Conservation (phyloP, 2,329 filamentous ascomycete species). For the Pestalotiopsis sp. region DNA sequence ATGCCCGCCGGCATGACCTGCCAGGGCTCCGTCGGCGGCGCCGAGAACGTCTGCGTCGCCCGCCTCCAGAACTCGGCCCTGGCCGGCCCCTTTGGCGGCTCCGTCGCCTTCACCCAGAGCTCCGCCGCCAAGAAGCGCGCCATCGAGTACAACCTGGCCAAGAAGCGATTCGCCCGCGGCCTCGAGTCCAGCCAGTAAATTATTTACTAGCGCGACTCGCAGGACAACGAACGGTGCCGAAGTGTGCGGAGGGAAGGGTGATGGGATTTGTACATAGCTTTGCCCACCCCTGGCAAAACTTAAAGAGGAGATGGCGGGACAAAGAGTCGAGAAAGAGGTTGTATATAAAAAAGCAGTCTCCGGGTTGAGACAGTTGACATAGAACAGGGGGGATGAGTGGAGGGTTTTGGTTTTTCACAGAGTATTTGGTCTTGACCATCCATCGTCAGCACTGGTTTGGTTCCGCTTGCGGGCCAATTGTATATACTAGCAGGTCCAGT, state of each 20-base stretch:
- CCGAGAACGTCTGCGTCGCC: constrained; percentile 63
- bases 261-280: constrained; percentile 4
- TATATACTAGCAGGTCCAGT: constrained; percentile 1
- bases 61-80: constrained; percentile 61
- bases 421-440: not conserved
- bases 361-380: constrained; percentile 10
- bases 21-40: constrained; percentile 57
- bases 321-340: not conserved
- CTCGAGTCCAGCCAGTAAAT: constrained; percentile 13
- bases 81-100: constrained; percentile 66
- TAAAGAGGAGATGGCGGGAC: not conserved
- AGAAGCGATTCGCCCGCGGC: constrained; percentile 25
- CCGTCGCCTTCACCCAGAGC: constrained; percentile 63
- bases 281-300: not conserved
- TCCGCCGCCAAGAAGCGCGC: constrained; percentile 59
- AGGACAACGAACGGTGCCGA: no score
- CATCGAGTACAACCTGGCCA: constrained; percentile 48
- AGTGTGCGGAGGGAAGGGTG: not conserved
- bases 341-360: constrained; percentile 5
- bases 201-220: not conserved
- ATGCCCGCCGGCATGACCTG: constrained; percentile 69
- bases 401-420: not conserved
- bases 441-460: not conserved
- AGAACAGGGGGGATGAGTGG: not conserved
- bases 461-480: constrained; percentile 2